phyloP scores from a whole-genome alignment of 2,329 filamentous ascomycete genomes.

The Helotiales sp. region DNA sequence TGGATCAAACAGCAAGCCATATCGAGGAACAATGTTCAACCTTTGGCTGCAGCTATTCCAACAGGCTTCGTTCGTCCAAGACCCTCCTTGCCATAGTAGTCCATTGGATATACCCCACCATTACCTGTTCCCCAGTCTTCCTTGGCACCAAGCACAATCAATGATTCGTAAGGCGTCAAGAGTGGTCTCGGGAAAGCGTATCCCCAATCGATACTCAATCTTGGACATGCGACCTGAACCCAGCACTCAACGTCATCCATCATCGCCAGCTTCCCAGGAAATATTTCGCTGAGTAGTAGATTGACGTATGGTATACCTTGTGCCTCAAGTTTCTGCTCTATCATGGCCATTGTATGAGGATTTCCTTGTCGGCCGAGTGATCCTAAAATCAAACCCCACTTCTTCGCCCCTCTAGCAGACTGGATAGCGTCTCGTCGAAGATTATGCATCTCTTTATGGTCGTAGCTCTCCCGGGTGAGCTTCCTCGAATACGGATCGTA shows the following conservation, averaged over 20 bases:
- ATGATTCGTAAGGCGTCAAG: conserved; percentile 90
- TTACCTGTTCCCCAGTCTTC: conserved; percentile 69
- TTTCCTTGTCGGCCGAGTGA: conserved; percentile 93
- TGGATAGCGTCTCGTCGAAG: conserved; percentile 76
- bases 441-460: conserved; percentile 85
- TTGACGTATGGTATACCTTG: conserved; percentile 81
- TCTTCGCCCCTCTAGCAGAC: conserved; percentile 72
- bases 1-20: too few relatives aligned
- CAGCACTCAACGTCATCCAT: conserved; percentile 96
- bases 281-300: conserved; percentile 88
- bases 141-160: conserved; percentile 80
- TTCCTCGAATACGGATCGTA: conserved; percentile 96
- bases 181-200: conserved; percentile 90
- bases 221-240: conserved; percentile 97
- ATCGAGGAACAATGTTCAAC: conserved; percentile 13
- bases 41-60: conserved; percentile 12
- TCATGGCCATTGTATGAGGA: conserved; percentile 84
- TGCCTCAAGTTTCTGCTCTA: conserved; percentile 73
- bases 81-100: conserved; percentile 93
- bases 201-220: conserved; percentile 97
- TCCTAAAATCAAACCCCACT: conserved; percentile 94
- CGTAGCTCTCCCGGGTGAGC: conserved; percentile 88
- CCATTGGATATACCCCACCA: conserved; percentile 85
- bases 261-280: conserved; percentile 89
- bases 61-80: conserved; percentile 70